Evolutionary conservation across 177 flowering plant species (phyloP).

Genomic region (Vitis hybrid): DNA sequence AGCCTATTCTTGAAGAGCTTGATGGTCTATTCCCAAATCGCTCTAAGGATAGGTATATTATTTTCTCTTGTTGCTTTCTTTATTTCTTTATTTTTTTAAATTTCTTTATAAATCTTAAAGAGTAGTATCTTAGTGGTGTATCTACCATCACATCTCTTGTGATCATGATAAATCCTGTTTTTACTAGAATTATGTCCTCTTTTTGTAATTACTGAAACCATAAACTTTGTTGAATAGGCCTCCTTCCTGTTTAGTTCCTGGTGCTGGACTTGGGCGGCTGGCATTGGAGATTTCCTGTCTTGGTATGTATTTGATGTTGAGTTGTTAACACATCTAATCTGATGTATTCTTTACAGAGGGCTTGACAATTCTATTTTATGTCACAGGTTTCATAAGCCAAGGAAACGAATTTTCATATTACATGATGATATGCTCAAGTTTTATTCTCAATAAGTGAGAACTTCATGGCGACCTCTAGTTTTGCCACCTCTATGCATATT

Average conservation of each 20-base stretch:
- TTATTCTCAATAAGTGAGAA: conserved; percentile 91
- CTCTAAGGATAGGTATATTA: conserved; percentile 49
- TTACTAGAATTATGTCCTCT: not conserved
- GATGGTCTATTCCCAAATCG: conserved; percentile 72
- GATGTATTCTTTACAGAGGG: not conserved
- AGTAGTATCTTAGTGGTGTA: not conserved
- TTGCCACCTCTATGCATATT: not conserved
- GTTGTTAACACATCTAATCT: not conserved
- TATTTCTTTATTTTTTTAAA: not conserved
- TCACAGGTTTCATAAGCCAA: conserved; percentile 86
- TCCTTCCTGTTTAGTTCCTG: conserved; percentile 95
- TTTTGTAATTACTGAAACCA: conserved; percentile 1
- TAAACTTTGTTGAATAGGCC: conserved; percentile 42
- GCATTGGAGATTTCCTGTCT: conserved; percentile 90
- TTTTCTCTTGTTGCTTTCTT: not conserved
- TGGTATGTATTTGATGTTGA: conserved; percentile 44
- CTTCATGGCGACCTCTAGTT: not conserved
- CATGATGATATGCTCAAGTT: conserved; percentile 99
- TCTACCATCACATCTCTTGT: not conserved
- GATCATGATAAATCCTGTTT: not conserved
- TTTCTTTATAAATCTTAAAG: not conserved
- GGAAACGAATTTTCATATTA: conserved; percentile 99
- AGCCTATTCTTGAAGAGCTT: conserved; percentile 95
- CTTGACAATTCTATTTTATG: conserved; percentile 12
- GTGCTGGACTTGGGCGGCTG: conserved; percentile 98